Evolutionary conservation across 2,329 filamentous ascomycete species (phyloP), one percentile per base, ranked within the genome.

Genomic region (Pestalotiopsis sp.): DNA sequence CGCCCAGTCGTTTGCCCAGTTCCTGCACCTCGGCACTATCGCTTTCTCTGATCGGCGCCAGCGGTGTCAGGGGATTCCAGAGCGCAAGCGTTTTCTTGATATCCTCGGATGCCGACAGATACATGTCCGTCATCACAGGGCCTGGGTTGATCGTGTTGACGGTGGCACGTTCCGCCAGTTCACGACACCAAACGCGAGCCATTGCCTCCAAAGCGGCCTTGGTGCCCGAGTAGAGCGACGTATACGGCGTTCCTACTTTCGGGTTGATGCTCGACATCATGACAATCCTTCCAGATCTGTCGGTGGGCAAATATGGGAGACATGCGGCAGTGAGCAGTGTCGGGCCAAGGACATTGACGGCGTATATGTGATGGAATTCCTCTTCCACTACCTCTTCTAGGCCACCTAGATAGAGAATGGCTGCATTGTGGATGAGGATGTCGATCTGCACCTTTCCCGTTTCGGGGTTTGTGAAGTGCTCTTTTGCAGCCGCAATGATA

Each of bases 121-220:
- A 87, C 77, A 79, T 77, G 70, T 75, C 74, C 14, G 75, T 78
- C 75, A 77, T 76, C 1, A 88, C 87, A 0, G 87, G 87, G 2
- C 87, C 87, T 0, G 87, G 87, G 72, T 90, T 90, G 75, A 90
- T 83, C 2, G 86, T 84, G 76, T 90, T 90, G 69, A 89, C 88
- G 9, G 87, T 89, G 31, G 82, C 84, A 25, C 83, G 78, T 71
- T 88, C 86, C 14, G 83, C 81, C 65, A 90, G 79, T 78, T 90
- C 88, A 23, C 88, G 82, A 4, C 86, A 82, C 88, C 88, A 90
- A 0, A 86, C 85, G 23, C 88, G 81, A n/a, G 88, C 90, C 85
- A 90, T 88, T 49, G 86, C 84, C 75, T 91, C 88, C 9, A 90
- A 76, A 0, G 88, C 88, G 1, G 86, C 88, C 75, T 91, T 90